Conservation (phyloP, 495 filamentous ascomycete species). For the Xylaria scruposa region DNA sequence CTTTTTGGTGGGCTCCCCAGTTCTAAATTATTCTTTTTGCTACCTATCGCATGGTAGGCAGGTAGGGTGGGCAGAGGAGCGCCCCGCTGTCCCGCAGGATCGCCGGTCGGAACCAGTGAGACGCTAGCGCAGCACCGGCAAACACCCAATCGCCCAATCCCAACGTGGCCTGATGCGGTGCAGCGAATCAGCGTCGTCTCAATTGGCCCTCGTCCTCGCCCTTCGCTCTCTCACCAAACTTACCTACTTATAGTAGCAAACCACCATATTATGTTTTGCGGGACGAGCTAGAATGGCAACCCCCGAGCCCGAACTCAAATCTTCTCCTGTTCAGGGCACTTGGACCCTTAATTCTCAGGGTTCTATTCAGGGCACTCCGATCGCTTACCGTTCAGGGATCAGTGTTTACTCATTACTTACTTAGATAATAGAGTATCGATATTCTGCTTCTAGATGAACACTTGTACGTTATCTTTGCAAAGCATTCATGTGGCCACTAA, state of each 20-base stretch:
- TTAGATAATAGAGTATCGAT: neutral
- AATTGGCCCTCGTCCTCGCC: constrained; percentile 2
- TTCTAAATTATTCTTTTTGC: constrained; percentile 24
- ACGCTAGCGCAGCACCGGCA: constrained; percentile 10
- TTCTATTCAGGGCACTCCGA: neutral
- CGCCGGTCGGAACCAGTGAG: constrained; percentile 15
- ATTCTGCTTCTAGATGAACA: neutral
- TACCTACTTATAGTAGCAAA: neutral
- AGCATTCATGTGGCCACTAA: neutral
- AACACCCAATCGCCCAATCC: constrained; percentile 19
- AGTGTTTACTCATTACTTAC: too few species aligned
- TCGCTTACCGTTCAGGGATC: neutral
- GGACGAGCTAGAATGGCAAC: constrained; percentile 22
- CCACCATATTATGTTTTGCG: neutral
- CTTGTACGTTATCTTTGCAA: neutral
- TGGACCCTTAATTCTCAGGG: constrained; percentile 15
- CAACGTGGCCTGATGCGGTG: constrained; percentile 18
- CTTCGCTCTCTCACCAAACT: neutral
- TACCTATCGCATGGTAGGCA: neutral
- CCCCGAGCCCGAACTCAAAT: constrained; percentile 17
- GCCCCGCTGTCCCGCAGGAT: constrained; percentile 18
- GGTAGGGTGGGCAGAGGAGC: neutral
- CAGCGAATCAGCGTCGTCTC: constrained; percentile 10
- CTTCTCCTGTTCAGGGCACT: neutral
- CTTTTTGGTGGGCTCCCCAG: constrained; percentile 13